These are phyloP conservation scores for Ramaria sp. DNA, from an alignment of 768 basidiomycete species.

Conservation along the genomic window DNA sequence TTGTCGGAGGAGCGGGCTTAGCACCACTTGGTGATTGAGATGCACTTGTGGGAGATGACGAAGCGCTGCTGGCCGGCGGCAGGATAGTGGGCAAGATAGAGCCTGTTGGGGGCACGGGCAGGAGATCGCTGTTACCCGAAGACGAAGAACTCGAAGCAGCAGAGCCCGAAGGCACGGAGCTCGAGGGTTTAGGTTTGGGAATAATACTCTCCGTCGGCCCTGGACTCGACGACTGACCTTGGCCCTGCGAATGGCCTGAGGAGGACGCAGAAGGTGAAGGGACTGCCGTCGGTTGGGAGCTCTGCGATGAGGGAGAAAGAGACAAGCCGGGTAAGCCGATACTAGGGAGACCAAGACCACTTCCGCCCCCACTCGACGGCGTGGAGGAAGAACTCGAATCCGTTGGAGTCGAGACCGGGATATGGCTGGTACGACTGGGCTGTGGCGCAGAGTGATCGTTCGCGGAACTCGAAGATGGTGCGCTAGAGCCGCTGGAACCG, in stretches of 20 bases:
- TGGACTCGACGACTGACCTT: not conserved
- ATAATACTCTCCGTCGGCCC: not conserved
- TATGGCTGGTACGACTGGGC: not conserved
- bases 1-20: not conserved
- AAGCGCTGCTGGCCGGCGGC: conserved; percentile 1
- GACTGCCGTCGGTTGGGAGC: too few species aligned
- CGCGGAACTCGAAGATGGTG: conserved; percentile 2
- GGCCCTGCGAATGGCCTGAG: too few species aligned
- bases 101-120: not conserved
- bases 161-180: not conserved
- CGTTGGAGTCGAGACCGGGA: not conserved
- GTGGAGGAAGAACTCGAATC: too few species aligned
- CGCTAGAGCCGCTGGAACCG: not conserved
- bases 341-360: too few species aligned
- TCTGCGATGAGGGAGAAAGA: too few species aligned
- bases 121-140: not conserved
- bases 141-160: not conserved
- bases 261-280: too few species aligned
- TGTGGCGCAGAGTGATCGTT: conserved; percentile 7
- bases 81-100: not conserved
- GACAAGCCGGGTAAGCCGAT: too few species aligned
- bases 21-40: not conserved
- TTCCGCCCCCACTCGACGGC: too few species aligned
- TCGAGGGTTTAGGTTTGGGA: not conserved
- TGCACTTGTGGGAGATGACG: not conserved